Base-by-base conservation (phyloP, 73 alveolate genomes). In the Durusdinium trenchii region DNA sequence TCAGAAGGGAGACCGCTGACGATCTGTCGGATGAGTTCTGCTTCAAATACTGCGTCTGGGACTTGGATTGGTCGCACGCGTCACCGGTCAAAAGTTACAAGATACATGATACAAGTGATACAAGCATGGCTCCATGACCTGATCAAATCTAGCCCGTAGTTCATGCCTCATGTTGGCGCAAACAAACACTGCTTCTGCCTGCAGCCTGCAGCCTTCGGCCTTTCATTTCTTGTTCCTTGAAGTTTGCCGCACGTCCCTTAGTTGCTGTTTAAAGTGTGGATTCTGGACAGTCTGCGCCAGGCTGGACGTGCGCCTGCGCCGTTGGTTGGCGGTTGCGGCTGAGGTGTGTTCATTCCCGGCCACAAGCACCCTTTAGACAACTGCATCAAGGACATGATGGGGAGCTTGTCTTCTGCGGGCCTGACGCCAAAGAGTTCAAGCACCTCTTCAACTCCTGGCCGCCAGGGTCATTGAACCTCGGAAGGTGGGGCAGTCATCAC, bases 321-420 rank as follows among this genome's bases (percentile, higher is more conserved):
- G n/a, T n/a, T n/a, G n/a, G n/a, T n/a, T n/a, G 78, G 5, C 42
- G 7, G 78, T 23, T 23, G 23, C 38, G 38, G 38, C 78, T 64
- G 78, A 64, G 78, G 78, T 64, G 78, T 64, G 42, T 64, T 64
- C 32, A 64, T 64, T 64, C 78, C 78, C 16, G 78, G 78, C 42
- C 78, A 35, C 23, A 64, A 64, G 38, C 78, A 64, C 38, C 78
- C 32, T 64, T 40, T 64, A 4, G 78, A 64, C 78, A 64, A 64
- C 78, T 9, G 23, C 78, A 64, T 64, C 78, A 64, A 64, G 78
- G 78, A 64, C 38, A 64, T 64, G 43, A 64, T 64, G 78, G 78
- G 43, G 5, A 14, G 7, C 38, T 40, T 64, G 78, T 14, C 23
- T 7, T 64, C 32, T 35, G 78, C 38, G 23, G 43, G 16, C 43